Percentiles rank a stretch among this genome's conserved stretches.
Conservation (phyloP, 495 filamentous ascomycete species). For the Podospora tetraspora region DNA sequence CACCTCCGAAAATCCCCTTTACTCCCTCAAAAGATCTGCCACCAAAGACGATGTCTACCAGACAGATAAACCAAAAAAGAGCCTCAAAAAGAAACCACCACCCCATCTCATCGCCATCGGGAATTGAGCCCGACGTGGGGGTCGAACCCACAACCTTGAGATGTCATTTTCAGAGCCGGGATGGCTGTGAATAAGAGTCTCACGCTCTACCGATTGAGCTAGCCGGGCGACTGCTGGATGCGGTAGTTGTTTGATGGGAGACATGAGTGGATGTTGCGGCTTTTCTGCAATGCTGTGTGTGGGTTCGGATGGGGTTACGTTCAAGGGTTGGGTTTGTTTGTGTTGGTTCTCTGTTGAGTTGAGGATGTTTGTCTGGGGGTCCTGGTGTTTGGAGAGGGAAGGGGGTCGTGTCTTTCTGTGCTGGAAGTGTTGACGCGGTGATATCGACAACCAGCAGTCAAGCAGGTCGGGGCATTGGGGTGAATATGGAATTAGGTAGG, state of each 20-base stretch:
- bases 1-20: too few species aligned
- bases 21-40: background rate
- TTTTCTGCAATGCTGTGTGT: background rate
- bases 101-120: background rate
- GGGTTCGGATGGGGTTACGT: background rate
- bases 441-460: background rate
- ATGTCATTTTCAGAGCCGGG: background rate
- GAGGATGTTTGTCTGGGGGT: background rate
- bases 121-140: background rate
- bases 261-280: background rate
- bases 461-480: too few species aligned
- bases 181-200: slow-evolving; percentile 58
- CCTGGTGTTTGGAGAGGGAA: background rate
- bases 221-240: slow-evolving; percentile 38
- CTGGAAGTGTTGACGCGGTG: background rate
- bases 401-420: background rate
- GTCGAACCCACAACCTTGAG: background rate
- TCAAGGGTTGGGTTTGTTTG: background rate
- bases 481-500: background rate
- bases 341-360: background rate
- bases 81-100: background rate
- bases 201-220: slow-evolving; percentile 83
- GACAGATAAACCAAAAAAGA: background rate
- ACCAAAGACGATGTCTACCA: background rate
- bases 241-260: background rate